phyloP scores from a whole-genome alignment of 257 asterid species.

The Fraxinus cuspidata region DNA sequence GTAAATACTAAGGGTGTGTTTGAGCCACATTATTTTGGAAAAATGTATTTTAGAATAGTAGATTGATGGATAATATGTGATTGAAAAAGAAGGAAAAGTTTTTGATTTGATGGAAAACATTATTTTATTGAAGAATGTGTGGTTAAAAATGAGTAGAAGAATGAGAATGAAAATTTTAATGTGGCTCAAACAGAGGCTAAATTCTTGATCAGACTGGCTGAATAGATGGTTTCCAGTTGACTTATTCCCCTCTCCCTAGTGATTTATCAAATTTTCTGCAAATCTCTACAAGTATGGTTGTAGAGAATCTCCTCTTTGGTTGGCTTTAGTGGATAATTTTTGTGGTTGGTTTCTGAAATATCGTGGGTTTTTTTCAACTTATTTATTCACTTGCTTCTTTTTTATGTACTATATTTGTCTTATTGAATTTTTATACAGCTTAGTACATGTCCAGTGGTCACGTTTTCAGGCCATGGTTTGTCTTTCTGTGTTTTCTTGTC shows the following conservation, averaged over 20 bases:
- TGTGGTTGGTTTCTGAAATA: conserved; percentile 12
- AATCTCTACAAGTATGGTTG: neutral
- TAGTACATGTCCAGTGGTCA: neutral
- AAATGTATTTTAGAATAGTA: too few species aligned
- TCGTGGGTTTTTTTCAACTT: neutral
- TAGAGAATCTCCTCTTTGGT: neutral
- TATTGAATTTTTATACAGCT: neutral
- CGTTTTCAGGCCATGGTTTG: neutral
- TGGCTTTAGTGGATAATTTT: neutral
- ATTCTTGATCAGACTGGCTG: neutral
- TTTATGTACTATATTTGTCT: neutral
- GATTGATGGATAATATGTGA: too few species aligned
- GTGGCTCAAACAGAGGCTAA: too few species aligned
- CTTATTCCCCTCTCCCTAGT: neutral
- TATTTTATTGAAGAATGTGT: too few species aligned
- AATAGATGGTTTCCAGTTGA: neutral
- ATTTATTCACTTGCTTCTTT: neutral
- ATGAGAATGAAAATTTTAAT: too few species aligned
- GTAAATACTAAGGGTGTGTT: too few species aligned
- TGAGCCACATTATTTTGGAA: too few species aligned
- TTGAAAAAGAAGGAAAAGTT: too few species aligned
- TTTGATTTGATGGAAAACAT: too few species aligned
- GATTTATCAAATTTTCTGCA: neutral
- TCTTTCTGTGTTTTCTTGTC: neutral
- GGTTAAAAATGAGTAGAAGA: too few species aligned